phyloP scores from a whole-genome alignment of 2,329 filamentous ascomycete species.

The Cercospora canescens region DNA sequence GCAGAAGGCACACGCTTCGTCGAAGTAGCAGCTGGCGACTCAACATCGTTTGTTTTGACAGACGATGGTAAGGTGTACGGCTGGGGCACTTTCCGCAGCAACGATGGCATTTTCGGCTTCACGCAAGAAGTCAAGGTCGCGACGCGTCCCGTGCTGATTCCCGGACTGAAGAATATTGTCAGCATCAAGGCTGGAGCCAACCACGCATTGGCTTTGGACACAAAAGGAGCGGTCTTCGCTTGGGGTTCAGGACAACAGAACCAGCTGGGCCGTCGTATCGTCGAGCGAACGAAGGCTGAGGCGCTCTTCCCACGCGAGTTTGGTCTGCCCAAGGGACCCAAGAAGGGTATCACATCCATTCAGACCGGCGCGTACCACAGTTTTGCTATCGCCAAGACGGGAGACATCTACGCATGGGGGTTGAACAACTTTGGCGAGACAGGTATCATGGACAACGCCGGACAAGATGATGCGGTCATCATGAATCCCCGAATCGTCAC shows the following conservation, averaged over 20 bases:
- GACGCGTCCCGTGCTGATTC: conserved; percentile 55
- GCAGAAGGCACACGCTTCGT: conserved; percentile 63
- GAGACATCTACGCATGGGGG: conserved; percentile 77
- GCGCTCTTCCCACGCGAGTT: conserved; percentile 59
- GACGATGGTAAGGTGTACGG: conserved; percentile 75
- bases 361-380: conserved; percentile 77
- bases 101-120: conserved; percentile 67
- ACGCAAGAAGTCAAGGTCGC: conserved; percentile 56
- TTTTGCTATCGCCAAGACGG: conserved; percentile 70
- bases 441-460: conserved; percentile 63
- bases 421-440: conserved; percentile 86
- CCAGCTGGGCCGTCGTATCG: conserved; percentile 65
- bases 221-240: conserved; percentile 63
- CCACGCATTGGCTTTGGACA: conserved; percentile 68
- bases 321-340: conserved; percentile 49
- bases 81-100: conserved; percentile 78
- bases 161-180: conserved; percentile 65
- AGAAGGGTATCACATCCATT: conserved; percentile 60
- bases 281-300: conserved; percentile 59
- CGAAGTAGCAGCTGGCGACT: conserved; percentile 72
- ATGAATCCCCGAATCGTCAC: conserved; percentile 69
- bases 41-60: conserved; percentile 73
- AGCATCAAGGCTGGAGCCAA: conserved; percentile 67
- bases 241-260: conserved; percentile 76
- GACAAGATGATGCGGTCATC: conserved; percentile 69